Base-by-base conservation (phyloP, 2,329 filamentous ascomycete genomes). In the Sarocladiaceae sp. region DNA sequence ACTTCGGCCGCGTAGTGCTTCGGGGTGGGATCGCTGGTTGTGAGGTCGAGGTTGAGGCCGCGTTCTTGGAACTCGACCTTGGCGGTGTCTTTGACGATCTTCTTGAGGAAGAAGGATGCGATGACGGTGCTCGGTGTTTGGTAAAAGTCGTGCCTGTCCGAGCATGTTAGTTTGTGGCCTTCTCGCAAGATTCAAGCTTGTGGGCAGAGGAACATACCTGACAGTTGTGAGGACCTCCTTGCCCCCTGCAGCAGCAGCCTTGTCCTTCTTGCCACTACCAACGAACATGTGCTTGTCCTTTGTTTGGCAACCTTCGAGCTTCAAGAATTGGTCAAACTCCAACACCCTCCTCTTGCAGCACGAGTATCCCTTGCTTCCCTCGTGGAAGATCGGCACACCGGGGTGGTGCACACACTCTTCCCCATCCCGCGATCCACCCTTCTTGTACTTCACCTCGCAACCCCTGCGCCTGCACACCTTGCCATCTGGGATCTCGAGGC, bases 271-370 rank as follows among this genome's bases (percentile, higher is more conserved):
- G 59, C 83, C 89, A 58, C 79, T 87, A 3, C 88, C 88, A 29
- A 97, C 79, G 63, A 97, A 99, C 58, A 96, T 71, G 74, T 99
- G 94, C 55, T 80, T 78, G 39, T 78, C 75, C 71, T 92, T 94
- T 39, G 87, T 91, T 67, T 84, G 84, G 72, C 94, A 99, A 1
- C 94, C 94, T 61, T 88, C 84, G 54, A 99, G 93, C 71, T 89
- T 94, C 85, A 99, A 85, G 71, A 99, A 99, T 70, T 97, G 87
- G 67, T 99, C 92, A 69, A 99, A 99, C 66, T 99, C 94, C 54
- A 99, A 74, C 53, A 99, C 94, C 33, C 91, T 82, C 62, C 90
- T 79, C 80, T 97, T 97, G 74, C 94, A 99, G 76, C 94, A 99
- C 54, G 85, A 91, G 79, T 94, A 99, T 1, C 94, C 94, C 75